These are phyloP conservation scores for Pseudocercospora fuligena DNA, from an alignment of 2,329 filamentous ascomycete species.

Conservation along the genomic window DNA sequence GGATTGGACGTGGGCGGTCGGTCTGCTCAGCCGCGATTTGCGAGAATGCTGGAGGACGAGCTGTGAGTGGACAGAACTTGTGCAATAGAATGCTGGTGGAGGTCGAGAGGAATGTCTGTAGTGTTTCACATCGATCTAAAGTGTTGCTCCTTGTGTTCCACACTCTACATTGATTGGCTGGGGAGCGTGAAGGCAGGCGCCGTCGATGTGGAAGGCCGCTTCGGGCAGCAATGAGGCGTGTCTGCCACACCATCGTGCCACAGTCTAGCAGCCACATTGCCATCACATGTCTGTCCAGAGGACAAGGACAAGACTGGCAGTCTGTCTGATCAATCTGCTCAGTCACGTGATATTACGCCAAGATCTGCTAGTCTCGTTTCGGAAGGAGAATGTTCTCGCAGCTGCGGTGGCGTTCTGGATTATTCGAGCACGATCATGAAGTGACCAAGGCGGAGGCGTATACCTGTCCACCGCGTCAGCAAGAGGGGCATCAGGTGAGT, in stretches of 20 bases:
- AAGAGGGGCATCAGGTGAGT: slow-evolving; percentile 21
- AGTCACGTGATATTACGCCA: not conserved
- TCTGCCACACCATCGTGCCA: slow-evolving; percentile 7
- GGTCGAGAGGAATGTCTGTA: not conserved
- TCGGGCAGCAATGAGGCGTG: slow-evolving; percentile 7
- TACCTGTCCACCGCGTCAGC: not conserved
- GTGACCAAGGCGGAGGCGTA: slow-evolving; percentile 9
- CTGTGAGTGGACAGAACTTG: not conserved
- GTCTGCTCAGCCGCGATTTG: not conserved
- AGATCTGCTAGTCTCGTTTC: not conserved
- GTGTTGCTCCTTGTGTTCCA: slow-evolving; percentile 4
- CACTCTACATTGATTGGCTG: slow-evolving; percentile 1
- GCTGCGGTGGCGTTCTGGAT: slow-evolving; percentile 14
- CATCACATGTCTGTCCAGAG: not conserved
- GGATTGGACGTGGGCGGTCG: not conserved
- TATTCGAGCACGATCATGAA: slow-evolving; percentile 19
- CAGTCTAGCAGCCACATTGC: slow-evolving; percentile 7
- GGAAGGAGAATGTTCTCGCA: slow-evolving; percentile 3
- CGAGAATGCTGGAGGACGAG: slow-evolving; percentile 1
- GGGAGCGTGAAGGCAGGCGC: not conserved
- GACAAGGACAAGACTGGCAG: not conserved
- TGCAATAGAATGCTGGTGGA: not conserved
- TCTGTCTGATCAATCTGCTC: not conserved
- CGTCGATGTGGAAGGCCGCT: not conserved
- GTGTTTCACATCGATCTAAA: slow-evolving; percentile 11